Evolutionary conservation across 1,139 yeast genomes (phyloP).

Genomic region (Spencermartinsiella ligniputridi): DNA sequence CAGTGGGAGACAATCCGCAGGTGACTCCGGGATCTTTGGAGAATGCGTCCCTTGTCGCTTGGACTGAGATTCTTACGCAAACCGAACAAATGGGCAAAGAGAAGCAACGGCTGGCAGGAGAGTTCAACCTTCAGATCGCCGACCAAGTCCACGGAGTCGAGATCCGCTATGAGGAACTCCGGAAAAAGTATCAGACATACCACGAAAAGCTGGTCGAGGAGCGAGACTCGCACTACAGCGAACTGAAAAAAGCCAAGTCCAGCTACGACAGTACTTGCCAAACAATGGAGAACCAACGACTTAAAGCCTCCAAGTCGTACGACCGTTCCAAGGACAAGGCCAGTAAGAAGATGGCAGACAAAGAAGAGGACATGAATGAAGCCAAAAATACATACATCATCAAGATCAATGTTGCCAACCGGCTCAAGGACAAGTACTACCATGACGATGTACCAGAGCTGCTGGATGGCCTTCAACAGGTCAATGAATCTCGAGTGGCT

Average conservation of each 20-base stretch:
- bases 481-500: conserved; percentile 74
- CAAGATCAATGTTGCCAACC: conserved; percentile 76
- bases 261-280: conserved; percentile 77
- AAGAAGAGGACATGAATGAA: conserved; percentile 76
- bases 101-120: conserved; percentile 55
- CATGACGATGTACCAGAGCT: conserved; percentile 93
- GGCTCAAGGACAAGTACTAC: conserved; percentile 86
- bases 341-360: conserved; percentile 54
- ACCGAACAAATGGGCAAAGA: conserved; percentile 79
- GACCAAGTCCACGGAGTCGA: conserved; percentile 57
- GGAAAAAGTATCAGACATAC: conserved; percentile 54
- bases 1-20: conserved; percentile 89
- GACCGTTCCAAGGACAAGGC: conserved; percentile 51
- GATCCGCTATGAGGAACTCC: conserved; percentile 49
- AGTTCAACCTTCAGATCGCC: conserved; percentile 56
- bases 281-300: conserved; percentile 73
- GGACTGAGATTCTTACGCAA: conserved; percentile 85
- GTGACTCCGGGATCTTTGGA: conserved; percentile 95
- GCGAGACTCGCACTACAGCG: conserved; percentile 58
- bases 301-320: conserved; percentile 52
- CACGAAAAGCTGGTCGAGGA: conserved; percentile 56
- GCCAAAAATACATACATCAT: conserved; percentile 81
- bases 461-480: conserved; percentile 77
- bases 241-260: conserved; percentile 65
- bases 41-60: conserved; percentile 85